Evolutionary conservation across 352 stramenopile genomes (phyloP).

Genomic region (Globisporangium orthogonon): DNA sequence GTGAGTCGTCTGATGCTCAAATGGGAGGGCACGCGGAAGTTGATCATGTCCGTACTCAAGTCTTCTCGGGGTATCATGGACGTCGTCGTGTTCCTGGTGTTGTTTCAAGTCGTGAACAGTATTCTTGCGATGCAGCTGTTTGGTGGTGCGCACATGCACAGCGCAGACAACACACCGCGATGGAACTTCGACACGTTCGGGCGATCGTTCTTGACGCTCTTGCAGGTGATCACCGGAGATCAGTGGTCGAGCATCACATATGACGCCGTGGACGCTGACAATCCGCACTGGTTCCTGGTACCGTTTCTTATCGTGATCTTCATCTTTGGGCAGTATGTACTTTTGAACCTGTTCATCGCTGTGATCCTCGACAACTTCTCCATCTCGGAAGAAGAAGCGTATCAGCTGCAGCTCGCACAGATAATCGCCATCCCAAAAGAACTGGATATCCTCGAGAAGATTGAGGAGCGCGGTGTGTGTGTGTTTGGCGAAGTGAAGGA

Average conservation of each 20-base stretch:
- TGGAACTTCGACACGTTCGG: slow-evolving; percentile 79
- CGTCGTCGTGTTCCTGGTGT: slow-evolving; percentile 65
- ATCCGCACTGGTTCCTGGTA: slow-evolving; percentile 62
- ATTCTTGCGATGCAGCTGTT: slow-evolving; percentile 80
- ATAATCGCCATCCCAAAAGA: slow-evolving; percentile 82
- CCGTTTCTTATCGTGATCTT: slow-evolving; percentile 74
- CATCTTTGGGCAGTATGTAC: slow-evolving; percentile 70
- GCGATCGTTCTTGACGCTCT: slow-evolving; percentile 60
- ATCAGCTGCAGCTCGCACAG: slow-evolving; percentile 75
- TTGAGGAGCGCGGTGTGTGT: slow-evolving; percentile 70
- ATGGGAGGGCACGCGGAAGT: slow-evolving; percentile 69
- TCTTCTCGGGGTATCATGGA: slow-evolving; percentile 74
- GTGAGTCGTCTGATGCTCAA: slow-evolving; percentile 75
- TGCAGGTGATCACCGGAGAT: slow-evolving; percentile 75
- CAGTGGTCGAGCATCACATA: slow-evolving; percentile 77
- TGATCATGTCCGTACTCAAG: slow-evolving; percentile 73
- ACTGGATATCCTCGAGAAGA: slow-evolving; percentile 76
- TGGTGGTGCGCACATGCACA: slow-evolving; percentile 39
- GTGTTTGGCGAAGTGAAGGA: slow-evolving; percentile 75
- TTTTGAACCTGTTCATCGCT: slow-evolving; percentile 80
- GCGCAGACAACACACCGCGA: slow-evolving; percentile 38
- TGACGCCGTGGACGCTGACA: slow-evolving; percentile 59
- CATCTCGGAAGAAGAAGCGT: slow-evolving; percentile 75
- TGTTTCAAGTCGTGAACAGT: slow-evolving; percentile 72
- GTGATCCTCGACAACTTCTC: slow-evolving; percentile 83